These are phyloP conservation scores for Tubosaeta sp. DNA, from an alignment of 768 basidiomycete species.

Conservation along the genomic window DNA sequence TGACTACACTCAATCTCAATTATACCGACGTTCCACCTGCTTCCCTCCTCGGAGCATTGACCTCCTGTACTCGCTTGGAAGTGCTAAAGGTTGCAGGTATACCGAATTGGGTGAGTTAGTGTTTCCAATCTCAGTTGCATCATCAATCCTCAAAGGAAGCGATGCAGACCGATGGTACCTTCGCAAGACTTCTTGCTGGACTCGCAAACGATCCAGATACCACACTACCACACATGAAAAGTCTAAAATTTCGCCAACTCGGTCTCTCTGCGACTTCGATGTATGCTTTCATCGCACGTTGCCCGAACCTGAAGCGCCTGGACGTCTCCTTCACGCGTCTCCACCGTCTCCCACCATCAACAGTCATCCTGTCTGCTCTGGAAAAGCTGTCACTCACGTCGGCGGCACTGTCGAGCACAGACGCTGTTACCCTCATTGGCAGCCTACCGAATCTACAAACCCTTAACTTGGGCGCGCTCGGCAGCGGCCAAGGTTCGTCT, in stretches of 20 bases:
- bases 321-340: constrained; percentile 64
- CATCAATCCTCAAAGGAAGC: not conserved
- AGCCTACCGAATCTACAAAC: constrained; percentile 41
- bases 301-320: constrained; percentile 49
- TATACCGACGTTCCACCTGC: constrained; percentile 53
- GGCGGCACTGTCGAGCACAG: constrained; percentile 38
- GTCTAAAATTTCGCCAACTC: constrained; percentile 57
- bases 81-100: constrained; percentile 63
- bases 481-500: constrained; percentile 41
- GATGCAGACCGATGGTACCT: constrained; percentile 52
- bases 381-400: constrained; percentile 67
- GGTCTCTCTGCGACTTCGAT: constrained; percentile 48
- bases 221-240: constrained; percentile 40
- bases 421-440: constrained; percentile 39
- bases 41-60: constrained; percentile 41
- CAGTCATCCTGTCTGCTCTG: constrained; percentile 23
- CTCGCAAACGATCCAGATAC: constrained; percentile 21
- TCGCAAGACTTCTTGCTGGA: constrained; percentile 40
- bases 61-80: constrained; percentile 39
- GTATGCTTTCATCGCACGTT: constrained; percentile 37
- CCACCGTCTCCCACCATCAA: constrained; percentile 31
- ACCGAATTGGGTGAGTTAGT: constrained; percentile 49
- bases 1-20: constrained; percentile 53
- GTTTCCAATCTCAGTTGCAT: not conserved
- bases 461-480: constrained; percentile 57